Base-by-base conservation (phyloP, 169 alveolate genomes). In the Eimeria praecox region DNA sequence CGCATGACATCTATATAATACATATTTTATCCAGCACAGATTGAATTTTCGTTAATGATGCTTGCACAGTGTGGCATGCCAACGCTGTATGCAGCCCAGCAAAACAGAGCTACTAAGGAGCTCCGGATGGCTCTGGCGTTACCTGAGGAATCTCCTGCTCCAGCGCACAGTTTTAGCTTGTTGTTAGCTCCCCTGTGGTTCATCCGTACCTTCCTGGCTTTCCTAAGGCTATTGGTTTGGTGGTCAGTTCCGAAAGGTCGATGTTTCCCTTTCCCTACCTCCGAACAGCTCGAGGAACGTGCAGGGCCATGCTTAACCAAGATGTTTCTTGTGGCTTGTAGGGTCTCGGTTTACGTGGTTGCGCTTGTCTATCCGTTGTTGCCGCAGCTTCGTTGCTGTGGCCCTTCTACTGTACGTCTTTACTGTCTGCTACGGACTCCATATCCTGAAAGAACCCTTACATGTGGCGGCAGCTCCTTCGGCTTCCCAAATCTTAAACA, bases 401-500 rank as follows among this genome's bases (percentile, higher is more conserved):
- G 93, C 93, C 33, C 59, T 64, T 33, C 35, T 87, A 16, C 64
- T 87, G 3, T 87, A 87, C 82, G 64, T 40, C 56, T 59, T 62
- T 64, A 64, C 93, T 30, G 82, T 87, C 52, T 18, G 82, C 73
- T 87, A 87, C 62, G 93, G 93, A 46, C 16, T 87, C 44, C 62
- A 87, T 24, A 66, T 62, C 42, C 64, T 87, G 56, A 62, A 87
- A 46, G 93, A 87, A 5, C 93, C 93, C 44, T 40, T 87, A n/a
- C 64, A 42, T 49, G 82, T 87, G 82, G 93, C 93, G 40, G 64
- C 82, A 46, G 93, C 93, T 1, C 93, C 93, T 59, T 87, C 93
- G 12, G 59, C 83, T 6, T 27, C 80, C 20, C 93, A 87, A 16
- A 42, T 87, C 46, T 24, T 62, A 64, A 87, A 87, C 93, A 46